Conservation (phyloP, 164 flowering plant species). For the Aristolochia fimbriata region DNA sequence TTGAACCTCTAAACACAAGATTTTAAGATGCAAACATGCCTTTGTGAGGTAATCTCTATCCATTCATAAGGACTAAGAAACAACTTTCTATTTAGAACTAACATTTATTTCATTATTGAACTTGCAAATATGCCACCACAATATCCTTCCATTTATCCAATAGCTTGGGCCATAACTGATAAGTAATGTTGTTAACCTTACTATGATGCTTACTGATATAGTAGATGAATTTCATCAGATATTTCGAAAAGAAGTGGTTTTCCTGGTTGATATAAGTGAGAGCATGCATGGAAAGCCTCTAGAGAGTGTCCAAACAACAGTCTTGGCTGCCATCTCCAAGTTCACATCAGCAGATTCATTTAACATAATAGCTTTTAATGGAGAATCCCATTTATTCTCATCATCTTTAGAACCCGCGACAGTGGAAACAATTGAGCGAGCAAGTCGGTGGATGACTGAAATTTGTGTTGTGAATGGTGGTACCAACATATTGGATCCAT, state of each 20-base stretch:
- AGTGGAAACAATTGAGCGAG: slow-evolving; percentile 46
- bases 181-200: neutral
- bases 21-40: no score
- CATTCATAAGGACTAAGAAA: no score
- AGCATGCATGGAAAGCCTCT: slow-evolving; percentile 80
- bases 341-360: slow-evolving; percentile 61
- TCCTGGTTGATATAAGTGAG: slow-evolving; percentile 78
- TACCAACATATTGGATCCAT: slow-evolving; percentile 63
- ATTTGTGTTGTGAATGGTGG: slow-evolving; percentile 59
- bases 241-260: slow-evolving; percentile 66
- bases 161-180: no score
- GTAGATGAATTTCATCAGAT: slow-evolving; percentile 33
- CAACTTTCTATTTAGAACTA: no score
- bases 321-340: slow-evolving; percentile 42
- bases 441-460: slow-evolving; percentile 54
- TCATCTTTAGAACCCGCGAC: slow-evolving; percentile 63
- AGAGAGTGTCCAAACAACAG: slow-evolving; percentile 49
- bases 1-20: no score
- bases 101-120: no score
- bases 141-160: no score
- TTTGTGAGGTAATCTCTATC: no score
- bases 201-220: slow-evolving; percentile 3
- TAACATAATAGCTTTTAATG: slow-evolving; percentile 73
- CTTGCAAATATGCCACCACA: no score
- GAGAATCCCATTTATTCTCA: slow-evolving; percentile 48